A percentile compares a stretch with the other conserved stretches of the same genome.
Conservation (phyloP, 2,329 filamentous ascomycete species). For the Helotiales sp. region DNA sequence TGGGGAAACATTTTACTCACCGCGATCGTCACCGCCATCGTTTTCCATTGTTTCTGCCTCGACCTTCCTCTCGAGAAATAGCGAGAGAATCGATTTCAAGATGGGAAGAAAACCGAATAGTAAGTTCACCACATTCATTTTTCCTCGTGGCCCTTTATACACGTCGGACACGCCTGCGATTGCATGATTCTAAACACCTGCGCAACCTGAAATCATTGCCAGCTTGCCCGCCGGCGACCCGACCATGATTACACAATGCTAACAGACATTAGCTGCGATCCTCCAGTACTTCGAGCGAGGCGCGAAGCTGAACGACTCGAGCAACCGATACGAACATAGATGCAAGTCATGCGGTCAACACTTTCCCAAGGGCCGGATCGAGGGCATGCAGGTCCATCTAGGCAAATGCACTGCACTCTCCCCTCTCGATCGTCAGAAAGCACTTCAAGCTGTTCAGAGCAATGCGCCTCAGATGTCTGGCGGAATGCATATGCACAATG, state of each 20-base stretch:
- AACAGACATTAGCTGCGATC: slow-evolving; percentile 56
- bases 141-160: neutral
- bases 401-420: slow-evolving; percentile 82
- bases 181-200: no score
- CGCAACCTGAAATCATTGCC: no score
- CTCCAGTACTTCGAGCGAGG: slow-evolving; percentile 87
- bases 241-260: slow-evolving; percentile 16
- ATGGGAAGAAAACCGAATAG: slow-evolving; percentile 32
- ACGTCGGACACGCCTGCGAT: neutral
- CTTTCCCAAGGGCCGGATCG: slow-evolving; percentile 86
- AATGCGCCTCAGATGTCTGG: slow-evolving; percentile 58
- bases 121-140: slow-evolving; percentile 13
- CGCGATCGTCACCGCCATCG: neutral
- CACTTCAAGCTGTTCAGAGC: slow-evolving; percentile 65
- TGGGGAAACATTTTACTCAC: no score
- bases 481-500: slow-evolving; percentile 38
- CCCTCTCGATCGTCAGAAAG: slow-evolving; percentile 72
- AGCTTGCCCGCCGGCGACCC: no score
- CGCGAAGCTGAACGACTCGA: slow-evolving; percentile 81
- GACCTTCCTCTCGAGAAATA: neutral
- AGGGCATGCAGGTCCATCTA: slow-evolving; percentile 78
- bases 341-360: slow-evolving; percentile 87
- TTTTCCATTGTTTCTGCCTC: neutral
- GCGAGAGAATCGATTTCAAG: neutral
- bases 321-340: slow-evolving; percentile 88